Evolutionary conservation across 495 filamentous ascomycete species (phyloP).

Genomic region (Corynascus novoguineensis): DNA sequence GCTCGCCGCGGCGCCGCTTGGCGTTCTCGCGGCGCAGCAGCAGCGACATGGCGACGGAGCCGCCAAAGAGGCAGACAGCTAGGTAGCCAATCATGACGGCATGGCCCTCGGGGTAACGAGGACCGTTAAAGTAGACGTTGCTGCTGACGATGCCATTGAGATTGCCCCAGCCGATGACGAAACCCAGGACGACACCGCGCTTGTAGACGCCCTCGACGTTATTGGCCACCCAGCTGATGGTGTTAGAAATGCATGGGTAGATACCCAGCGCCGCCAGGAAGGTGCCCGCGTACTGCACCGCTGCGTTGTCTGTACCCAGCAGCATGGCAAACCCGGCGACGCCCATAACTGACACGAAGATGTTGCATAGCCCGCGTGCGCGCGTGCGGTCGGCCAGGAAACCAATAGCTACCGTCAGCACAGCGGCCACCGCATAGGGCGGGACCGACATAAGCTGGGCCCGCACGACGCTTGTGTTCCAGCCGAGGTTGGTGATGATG

Average conservation of each 20-base stretch:
- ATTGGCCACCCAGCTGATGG: constrained; percentile 83
- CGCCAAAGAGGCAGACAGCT: constrained; percentile 46
- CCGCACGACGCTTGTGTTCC: constrained; percentile 49
- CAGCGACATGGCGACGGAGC: constrained; percentile 56
- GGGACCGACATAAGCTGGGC: constrained; percentile 84
- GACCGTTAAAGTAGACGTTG: constrained; percentile 56
- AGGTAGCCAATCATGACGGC: constrained; percentile 45
- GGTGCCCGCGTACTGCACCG: constrained; percentile 71
- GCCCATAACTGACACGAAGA: constrained; percentile 61
- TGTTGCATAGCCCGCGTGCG: constrained; percentile 78
- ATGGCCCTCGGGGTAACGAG: constrained; percentile 45
- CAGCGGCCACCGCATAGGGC: constrained; percentile 76
- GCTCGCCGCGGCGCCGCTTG: constrained; percentile 54
- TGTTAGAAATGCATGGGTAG: constrained; percentile 89
- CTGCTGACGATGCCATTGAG: constrained; percentile 79
- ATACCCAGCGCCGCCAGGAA: constrained; percentile 88
- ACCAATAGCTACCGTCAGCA: constrained; percentile 71
- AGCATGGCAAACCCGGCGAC: constrained; percentile 78
- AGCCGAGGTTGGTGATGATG: constrained; percentile 74
- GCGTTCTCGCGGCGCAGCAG: constrained; percentile 63
- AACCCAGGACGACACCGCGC: constrained; percentile 76
- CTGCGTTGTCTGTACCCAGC: constrained; percentile 52
- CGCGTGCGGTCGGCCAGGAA: constrained; percentile 73
- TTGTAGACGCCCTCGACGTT: constrained; percentile 93
- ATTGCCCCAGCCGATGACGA: constrained; percentile 92